Percentiles rank a stretch among this genome's conserved stretches.
These are phyloP conservation scores for Aspergillus neoniger DNA, from an alignment of 2,329 filamentous ascomycete species.

Conservation along the genomic window DNA sequence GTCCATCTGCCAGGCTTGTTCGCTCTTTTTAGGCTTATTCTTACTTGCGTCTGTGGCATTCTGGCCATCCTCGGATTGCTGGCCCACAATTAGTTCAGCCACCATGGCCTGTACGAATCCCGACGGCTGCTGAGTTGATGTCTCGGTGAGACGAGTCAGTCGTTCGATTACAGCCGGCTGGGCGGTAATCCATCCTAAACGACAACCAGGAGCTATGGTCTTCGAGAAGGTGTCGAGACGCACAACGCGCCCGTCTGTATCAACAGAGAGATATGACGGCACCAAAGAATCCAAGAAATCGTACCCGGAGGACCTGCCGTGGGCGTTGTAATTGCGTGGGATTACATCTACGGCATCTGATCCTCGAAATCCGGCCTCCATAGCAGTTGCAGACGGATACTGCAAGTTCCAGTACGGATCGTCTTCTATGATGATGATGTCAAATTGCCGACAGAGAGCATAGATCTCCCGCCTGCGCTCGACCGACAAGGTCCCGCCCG, in stretches of 20 bases:
- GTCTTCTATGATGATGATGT: constrained; percentile 89
- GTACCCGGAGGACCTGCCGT: constrained; percentile 64
- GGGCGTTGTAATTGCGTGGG: constrained; percentile 42
- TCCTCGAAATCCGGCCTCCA: constrained; percentile 36
- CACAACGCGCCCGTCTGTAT: constrained; percentile 82
- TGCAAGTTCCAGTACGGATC: constrained; percentile 97
- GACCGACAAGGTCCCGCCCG: constrained; percentile 72
- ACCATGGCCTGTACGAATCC: constrained; percentile 88
- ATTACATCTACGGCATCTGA: constrained; percentile 33
- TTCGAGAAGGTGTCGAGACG: constrained; percentile 94
- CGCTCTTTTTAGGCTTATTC: constrained; percentile 49
- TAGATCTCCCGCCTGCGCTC: constrained; percentile 78
- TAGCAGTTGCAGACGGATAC: constrained; percentile 68
- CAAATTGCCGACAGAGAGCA: constrained; percentile 75
- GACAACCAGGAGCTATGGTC: constrained; percentile 84
- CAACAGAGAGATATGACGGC: constrained; percentile 78
- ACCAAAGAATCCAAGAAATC: constrained; percentile 79
- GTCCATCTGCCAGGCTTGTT: constrained; percentile 72
- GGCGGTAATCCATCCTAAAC: constrained; percentile 86
- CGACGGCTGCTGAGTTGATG: constrained; percentile 77
- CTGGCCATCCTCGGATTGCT: constrained; percentile 57
- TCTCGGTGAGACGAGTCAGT: constrained; percentile 72
- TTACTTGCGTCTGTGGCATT: constrained; percentile 28
- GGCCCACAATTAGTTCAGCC: constrained; percentile 62
- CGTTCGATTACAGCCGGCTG: constrained; percentile 78